A percentile compares a stretch with the other conserved stretches of the same genome.
phyloP scores from a whole-genome alignment of 2,329 filamentous ascomycete species.

The Trichophyton equinum region DNA sequence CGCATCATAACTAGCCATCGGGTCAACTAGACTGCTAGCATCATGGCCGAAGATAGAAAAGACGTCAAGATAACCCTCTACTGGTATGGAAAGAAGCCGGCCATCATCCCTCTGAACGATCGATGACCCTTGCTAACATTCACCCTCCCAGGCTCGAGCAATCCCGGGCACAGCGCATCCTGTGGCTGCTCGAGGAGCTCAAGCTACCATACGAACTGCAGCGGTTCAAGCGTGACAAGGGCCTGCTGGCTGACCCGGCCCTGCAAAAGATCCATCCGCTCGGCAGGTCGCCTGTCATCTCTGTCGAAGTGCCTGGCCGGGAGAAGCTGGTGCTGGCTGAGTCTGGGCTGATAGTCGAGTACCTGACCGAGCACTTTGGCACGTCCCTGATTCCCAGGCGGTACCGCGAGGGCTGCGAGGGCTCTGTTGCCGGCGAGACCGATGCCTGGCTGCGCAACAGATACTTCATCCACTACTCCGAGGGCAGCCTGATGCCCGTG shows the following conservation, averaged over 20 bases:
- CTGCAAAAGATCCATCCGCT: constrained; percentile 69
- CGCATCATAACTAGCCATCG: too few relatives aligned
- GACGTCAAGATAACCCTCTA: constrained; percentile 49
- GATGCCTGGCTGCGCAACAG: constrained; percentile 49
- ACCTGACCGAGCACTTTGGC: constrained; percentile 58
- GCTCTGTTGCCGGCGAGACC: constrained; percentile 44
- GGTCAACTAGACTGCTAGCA: neutral
- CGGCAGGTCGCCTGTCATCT: constrained; percentile 74
- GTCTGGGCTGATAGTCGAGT: constrained; percentile 69
- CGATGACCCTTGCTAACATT: constrained; percentile 1
- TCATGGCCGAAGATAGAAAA: constrained; percentile 9
- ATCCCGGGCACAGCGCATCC: constrained; percentile 68
- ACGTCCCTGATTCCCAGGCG: constrained; percentile 39
- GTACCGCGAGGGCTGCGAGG: constrained; percentile 43
- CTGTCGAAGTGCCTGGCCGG: constrained; percentile 41
- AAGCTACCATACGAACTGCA: constrained; percentile 67
- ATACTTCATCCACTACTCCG: constrained; percentile 70
- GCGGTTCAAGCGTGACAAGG: constrained; percentile 56
- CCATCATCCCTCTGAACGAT: neutral
- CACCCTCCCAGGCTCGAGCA: constrained; percentile 55
- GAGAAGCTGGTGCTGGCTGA: constrained; percentile 58
- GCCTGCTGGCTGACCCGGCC: constrained; percentile 57
- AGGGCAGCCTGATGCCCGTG: constrained; percentile 68
- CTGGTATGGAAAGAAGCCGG: constrained; percentile 38
- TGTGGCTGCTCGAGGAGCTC: constrained; percentile 79